These are phyloP conservation scores for Candida qinlingensis DNA, from an alignment of 805 yeast genomes.

Conservation along the genomic window DNA sequence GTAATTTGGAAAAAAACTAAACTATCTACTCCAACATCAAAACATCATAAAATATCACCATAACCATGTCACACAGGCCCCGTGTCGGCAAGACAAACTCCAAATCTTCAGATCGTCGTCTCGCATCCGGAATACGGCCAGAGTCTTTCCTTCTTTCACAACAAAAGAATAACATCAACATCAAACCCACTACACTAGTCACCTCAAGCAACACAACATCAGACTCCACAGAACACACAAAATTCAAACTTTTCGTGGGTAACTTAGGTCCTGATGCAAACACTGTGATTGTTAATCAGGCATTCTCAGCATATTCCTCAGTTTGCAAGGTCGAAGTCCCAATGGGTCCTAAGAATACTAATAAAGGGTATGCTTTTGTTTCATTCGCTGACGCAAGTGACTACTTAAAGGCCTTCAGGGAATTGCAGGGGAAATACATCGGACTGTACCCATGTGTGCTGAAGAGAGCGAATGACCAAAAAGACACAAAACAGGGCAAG, in stretches of 20 bases:
- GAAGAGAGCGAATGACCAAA: conserved; percentile 47
- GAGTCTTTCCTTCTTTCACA: conserved; percentile 37
- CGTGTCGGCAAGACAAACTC: conserved; percentile 13
- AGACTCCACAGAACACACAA: not conserved
- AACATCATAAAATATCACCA: not conserved
- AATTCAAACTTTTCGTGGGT: conserved; percentile 71
- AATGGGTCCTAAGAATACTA: conserved; percentile 35
- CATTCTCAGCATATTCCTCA: conserved; percentile 49
- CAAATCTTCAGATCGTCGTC: conserved; percentile 48
- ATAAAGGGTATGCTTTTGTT: conserved; percentile 71
- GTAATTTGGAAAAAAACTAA: not conserved
- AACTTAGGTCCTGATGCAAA: conserved; percentile 65
- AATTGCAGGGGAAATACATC: conserved; percentile 70
- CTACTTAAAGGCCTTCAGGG: conserved; percentile 64
- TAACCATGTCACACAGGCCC: not conserved
- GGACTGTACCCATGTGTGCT: conserved; percentile 70
- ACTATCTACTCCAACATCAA: not conserved
- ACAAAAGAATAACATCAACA: conserved; percentile 19
- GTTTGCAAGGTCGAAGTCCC: conserved; percentile 59
- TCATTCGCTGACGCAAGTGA: conserved; percentile 62
- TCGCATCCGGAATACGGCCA: conserved; percentile 43
- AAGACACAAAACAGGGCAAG: conserved; percentile 18
- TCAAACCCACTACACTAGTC: conserved; percentile 11
- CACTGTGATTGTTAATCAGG: conserved; percentile 47
- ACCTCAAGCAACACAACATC: not conserved